Evolutionary conservation across 75 land plant genomes (phyloP).

Genomic region (Pinus tabuliformis): DNA sequence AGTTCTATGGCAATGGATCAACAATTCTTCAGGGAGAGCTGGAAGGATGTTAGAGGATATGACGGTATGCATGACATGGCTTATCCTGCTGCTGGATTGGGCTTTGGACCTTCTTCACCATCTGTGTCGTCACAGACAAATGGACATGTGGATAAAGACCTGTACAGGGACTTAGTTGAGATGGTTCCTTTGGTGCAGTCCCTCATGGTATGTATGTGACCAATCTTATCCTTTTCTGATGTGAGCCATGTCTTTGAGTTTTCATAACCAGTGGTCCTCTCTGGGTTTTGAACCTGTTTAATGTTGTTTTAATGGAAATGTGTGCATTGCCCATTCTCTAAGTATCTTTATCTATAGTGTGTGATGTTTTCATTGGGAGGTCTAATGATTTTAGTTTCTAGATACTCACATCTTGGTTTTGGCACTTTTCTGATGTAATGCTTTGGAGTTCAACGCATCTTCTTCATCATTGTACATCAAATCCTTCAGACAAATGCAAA

Average conservation of each 20-base stretch:
- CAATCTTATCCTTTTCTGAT: neutral
- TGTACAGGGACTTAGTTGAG: conserved; percentile 4
- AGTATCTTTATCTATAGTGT: too few relatives aligned
- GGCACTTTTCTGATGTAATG: too few relatives aligned
- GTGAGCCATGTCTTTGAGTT: neutral
- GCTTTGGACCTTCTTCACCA: conserved; percentile 8
- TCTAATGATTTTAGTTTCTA: too few relatives aligned
- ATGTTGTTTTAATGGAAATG: neutral
- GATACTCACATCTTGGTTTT: too few relatives aligned
- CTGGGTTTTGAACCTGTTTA: neutral
- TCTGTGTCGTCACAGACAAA: neutral
- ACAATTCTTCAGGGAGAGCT: conserved; percentile 1
- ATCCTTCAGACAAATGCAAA: too few relatives aligned
- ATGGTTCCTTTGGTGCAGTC: neutral
- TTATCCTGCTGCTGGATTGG: neutral
- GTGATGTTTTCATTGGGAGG: too few relatives aligned
- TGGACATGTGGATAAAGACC: neutral
- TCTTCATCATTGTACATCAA: too few relatives aligned
- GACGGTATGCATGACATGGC: conserved; percentile 1
- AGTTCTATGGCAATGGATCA: neutral
- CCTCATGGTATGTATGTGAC: conserved; percentile 2
- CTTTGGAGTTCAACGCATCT: too few relatives aligned
- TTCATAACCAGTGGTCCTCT: neutral
- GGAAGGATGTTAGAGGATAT: conserved; percentile 6
- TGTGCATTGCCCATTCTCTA: neutral